Evolutionary conservation across 192 early-diverging fungal species (phyloP), one percentile per base, ranked within the genome.

Genomic region (Podila minutissima): DNA sequence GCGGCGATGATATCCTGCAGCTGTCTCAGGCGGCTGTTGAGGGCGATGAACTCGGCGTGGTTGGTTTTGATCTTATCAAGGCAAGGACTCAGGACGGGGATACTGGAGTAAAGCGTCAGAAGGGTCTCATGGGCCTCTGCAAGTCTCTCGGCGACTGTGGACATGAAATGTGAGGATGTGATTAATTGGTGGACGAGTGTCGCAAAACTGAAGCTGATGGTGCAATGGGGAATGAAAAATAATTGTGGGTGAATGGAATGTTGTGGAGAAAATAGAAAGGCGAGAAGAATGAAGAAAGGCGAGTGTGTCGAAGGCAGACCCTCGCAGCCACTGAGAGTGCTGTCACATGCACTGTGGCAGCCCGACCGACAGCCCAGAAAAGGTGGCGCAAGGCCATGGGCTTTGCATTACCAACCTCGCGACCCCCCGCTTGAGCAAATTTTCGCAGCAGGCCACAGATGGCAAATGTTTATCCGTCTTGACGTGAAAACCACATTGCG

Each of bases 51-150:
- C 31, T 79, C 76, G 24, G 66, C 60, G 17, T 79, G 76, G 55
- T 79, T 79, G n/a, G 66, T 58, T 63, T 79, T 79, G 65, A 79
- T 79, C n/a, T 48, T 57, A 26, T 79, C 76, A 10, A 79, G 76
- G 61, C 70, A 72, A 28, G 76, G 76, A 6, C 69, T 79, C 3
- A 79, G 61, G 35, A 72, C 59, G 28, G 76, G 76, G 46, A 79
- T 79, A 37, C 66, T 67, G 31, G 70, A 62, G 28, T 79, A 79
- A 4, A 79, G 68, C 51, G 68, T 53, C 70, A 79, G 72, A 70
- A 79, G 76, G 6, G 62, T 58, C 60, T 72, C 70, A 33, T 79
- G 76, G 24, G 70, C 69, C 76, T 72, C 76, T 66, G 60, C 48
- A 22, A 79, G 76, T 72, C 76, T 66, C 41, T 64, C 20, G 7